Conservation (phyloP, 2,329 filamentous ascomycete species). For the Neofusicoccum cordaticola region DNA sequence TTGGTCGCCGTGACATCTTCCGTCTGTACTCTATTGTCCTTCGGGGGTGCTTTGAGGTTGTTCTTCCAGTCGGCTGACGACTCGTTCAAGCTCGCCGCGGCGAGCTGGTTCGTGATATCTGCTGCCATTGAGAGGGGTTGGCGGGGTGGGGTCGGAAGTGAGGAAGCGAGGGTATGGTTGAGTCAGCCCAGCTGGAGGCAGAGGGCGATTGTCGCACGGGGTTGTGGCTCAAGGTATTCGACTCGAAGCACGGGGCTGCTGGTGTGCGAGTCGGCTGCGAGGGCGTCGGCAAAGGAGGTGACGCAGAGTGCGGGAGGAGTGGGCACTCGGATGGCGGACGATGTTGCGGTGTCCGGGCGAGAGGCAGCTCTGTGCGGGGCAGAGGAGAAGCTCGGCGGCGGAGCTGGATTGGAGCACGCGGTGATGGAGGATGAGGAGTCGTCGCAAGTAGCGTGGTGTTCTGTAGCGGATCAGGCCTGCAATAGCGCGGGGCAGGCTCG, state of each 20-base stretch:
- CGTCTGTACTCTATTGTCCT: constrained; percentile 76
- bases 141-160: neutral
- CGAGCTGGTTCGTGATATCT: constrained; percentile 56
- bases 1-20: constrained; percentile 99
- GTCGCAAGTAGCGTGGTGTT: neutral
- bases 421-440: neutral
- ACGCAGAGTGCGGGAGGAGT: neutral
- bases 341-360: neutral
- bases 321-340: neutral
- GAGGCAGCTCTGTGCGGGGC: neutral
- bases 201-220: neutral
- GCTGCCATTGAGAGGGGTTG: constrained; percentile 39
- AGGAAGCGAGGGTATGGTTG: neutral
- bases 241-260: neutral
- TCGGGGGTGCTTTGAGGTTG: constrained; percentile 66
- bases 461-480: neutral
- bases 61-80: constrained; percentile 69
- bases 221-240: constrained; percentile 9
- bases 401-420: neutral
- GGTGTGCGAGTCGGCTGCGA: constrained; percentile 5
- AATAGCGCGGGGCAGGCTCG: constrained; percentile 3
- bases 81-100: constrained; percentile 52
- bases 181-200: neutral
- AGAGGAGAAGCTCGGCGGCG: neutral
- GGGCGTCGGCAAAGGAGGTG: constrained; percentile 3